Percentiles rank a stretch among this genome's conserved stretches.
Conservation (phyloP, 2,329 filamentous ascomycete species). For the Fusarium falciforme region DNA sequence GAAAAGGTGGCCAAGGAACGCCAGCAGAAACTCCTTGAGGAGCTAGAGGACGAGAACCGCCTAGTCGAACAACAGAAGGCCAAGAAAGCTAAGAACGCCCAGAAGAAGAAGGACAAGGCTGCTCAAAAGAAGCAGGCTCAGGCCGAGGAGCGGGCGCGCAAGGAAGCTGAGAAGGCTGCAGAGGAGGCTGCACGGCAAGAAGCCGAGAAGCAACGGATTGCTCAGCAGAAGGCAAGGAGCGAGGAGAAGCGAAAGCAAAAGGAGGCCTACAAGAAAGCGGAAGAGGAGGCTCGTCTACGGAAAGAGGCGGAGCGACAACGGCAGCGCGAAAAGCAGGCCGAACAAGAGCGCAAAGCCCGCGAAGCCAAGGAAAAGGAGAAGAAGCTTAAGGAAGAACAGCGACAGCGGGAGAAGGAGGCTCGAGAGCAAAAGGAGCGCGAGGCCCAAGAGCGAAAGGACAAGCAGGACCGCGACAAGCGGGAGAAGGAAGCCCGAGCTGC, state of each 20-base stretch:
- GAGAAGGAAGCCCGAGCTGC: slow-evolving; percentile 68
- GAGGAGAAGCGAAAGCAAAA: slow-evolving; percentile 94
- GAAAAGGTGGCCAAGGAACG: slow-evolving; percentile 96
- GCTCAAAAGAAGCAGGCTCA: slow-evolving; percentile 87
- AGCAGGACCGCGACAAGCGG: slow-evolving; percentile 71
- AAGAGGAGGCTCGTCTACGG: slow-evolving; percentile 85
- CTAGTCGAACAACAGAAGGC: slow-evolving; percentile 83
- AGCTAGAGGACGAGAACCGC: slow-evolving; percentile 86
- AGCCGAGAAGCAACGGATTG: slow-evolving; percentile 80
- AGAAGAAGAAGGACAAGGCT: slow-evolving; percentile 95
- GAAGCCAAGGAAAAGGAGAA: slow-evolving; percentile 77
- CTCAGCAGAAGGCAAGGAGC: slow-evolving; percentile 83
- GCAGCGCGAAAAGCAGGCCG: slow-evolving; percentile 85
- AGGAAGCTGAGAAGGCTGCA: slow-evolving; percentile 88
- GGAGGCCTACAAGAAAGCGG: slow-evolving; percentile 89
- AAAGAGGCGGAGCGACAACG: slow-evolving; percentile 89
- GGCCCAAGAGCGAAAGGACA: slow-evolving; percentile 70
- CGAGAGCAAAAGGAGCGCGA: slow-evolving; percentile 79
- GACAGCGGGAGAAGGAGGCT: slow-evolving; percentile 81
- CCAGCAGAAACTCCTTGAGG: slow-evolving; percentile 89
- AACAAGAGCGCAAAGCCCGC: slow-evolving; percentile 82
- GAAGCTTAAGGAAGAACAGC: slow-evolving; percentile 85
- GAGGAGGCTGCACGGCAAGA: slow-evolving; percentile 83
- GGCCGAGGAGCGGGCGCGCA: slow-evolving; percentile 90
- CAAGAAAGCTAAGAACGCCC: slow-evolving; percentile 93